Conservation (phyloP, 257 asterid genomes). For the Solanum habrochaites region DNA sequence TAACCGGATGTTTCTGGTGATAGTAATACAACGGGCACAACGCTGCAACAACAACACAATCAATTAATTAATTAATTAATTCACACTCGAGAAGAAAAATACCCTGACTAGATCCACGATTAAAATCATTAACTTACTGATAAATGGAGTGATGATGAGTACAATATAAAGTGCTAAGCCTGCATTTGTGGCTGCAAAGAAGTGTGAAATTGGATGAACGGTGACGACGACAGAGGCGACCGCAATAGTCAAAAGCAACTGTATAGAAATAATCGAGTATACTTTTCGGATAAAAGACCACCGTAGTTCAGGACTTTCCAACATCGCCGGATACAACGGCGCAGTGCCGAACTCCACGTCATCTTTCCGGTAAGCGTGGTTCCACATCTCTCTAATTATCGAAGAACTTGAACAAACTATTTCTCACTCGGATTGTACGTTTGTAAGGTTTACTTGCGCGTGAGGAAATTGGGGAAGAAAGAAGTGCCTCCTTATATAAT, state of each 20-base stretch:
- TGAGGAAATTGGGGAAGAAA: not conserved
- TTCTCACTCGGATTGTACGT: not conserved
- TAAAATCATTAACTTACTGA: constrained; percentile 17
- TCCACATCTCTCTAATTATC: constrained; percentile 21
- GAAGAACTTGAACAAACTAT: not conserved
- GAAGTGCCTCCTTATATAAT: not conserved
- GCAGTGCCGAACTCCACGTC: constrained; percentile 46
- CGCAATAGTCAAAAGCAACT: constrained; percentile 53
- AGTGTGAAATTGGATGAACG: constrained; percentile 33
- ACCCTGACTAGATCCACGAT: not conserved
- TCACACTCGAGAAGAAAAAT: not conserved
- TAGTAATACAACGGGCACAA: constrained; percentile 59
- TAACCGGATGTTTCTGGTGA: constrained; percentile 70
- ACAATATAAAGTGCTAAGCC: constrained; percentile 57
- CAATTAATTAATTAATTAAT: not conserved
- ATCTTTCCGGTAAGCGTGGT: constrained; percentile 21
- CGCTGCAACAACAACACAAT: constrained; percentile 27
- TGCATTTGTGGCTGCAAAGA: constrained; percentile 39
- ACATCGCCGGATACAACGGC: constrained; percentile 56
- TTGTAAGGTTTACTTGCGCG: not conserved
- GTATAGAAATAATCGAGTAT: constrained; percentile 43
- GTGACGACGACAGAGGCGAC: constrained; percentile 48
- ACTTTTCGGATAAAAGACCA: constrained; percentile 80
- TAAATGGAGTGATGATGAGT: constrained; percentile 44
- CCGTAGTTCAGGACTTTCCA: constrained; percentile 57